Evolutionary conservation across 2,329 filamentous ascomycete genomes (phyloP).

Genomic region (Hypoxylon sp.): DNA sequence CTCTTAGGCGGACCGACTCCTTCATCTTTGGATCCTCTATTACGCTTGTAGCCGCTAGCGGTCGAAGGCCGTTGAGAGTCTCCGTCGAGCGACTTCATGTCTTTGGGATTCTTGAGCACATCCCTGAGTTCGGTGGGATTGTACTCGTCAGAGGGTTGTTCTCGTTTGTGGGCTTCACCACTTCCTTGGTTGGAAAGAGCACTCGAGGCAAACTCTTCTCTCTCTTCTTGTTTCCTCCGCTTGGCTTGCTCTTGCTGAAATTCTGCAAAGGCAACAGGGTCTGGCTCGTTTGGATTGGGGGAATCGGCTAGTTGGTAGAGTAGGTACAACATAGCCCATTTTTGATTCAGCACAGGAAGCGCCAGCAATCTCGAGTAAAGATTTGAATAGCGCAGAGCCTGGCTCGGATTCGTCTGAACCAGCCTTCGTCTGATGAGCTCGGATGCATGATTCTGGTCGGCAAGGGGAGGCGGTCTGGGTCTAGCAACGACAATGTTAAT

Average conservation of each 20-base stretch:
- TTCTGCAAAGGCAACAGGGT: constrained; percentile 53
- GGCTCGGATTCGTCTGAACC: constrained; percentile 81
- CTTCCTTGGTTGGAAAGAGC: constrained; percentile 47
- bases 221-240: constrained; percentile 41
- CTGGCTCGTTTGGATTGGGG: constrained; percentile 68
- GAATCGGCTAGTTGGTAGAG: constrained; percentile 86
- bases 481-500: constrained; percentile 51
- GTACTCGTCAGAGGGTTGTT: constrained; percentile 43
- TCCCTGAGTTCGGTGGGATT: constrained; percentile 52
- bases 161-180: constrained; percentile 33
- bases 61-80: constrained; percentile 42
- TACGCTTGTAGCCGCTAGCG: constrained; percentile 51
- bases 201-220: constrained; percentile 40
- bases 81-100: constrained; percentile 44
- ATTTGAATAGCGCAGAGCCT: constrained; percentile 89
- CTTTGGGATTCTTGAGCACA: constrained; percentile 51
- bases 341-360: constrained; percentile 93
- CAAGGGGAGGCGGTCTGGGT: constrained; percentile 67
- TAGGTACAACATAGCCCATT: constrained; percentile 96
- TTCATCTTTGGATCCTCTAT: constrained; percentile 47
- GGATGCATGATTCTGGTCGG: constrained; percentile 90
- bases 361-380: constrained; percentile 90
- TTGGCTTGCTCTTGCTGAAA: constrained; percentile 52
- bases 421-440: constrained; percentile 93
- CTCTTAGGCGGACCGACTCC: constrained; percentile 54